Percentiles rank a stretch among this genome's conserved stretches.
These are phyloP conservation scores for Blechomonas ayalai DNA, from an alignment of 208 protist genomes.

Conservation along the genomic window DNA sequence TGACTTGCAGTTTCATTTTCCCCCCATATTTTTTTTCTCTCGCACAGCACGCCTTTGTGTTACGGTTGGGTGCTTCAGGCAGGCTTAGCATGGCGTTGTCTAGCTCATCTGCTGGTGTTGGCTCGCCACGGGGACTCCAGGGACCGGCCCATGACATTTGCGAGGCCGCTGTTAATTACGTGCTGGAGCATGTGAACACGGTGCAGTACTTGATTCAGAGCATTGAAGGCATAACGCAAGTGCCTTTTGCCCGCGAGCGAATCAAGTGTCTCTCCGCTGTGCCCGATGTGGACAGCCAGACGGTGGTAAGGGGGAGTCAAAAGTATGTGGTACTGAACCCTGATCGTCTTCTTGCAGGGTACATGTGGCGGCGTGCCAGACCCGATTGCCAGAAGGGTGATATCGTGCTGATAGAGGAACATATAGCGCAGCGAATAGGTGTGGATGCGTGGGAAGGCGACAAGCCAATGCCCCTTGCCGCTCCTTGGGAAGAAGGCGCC, in stretches of 20 bases:
- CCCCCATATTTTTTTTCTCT: no score
- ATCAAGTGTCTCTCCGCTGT: constrained; percentile 62
- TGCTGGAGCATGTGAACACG: constrained; percentile 69
- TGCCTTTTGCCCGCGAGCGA: constrained; percentile 45
- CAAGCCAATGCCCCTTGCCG: no score
- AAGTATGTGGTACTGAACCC: constrained; percentile 3
- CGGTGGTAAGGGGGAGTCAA: neutral
- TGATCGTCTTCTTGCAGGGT: constrained; percentile 40
- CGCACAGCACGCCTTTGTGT: no score
- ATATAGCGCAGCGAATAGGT: constrained; percentile 11
- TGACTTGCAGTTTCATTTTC: no score
- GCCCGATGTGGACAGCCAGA: neutral
- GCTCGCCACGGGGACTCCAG: no score
- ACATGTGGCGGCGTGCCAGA: constrained; percentile 64
- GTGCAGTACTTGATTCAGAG: constrained; percentile 77
- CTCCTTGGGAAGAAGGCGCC: no score
- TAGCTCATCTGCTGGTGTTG: no score
- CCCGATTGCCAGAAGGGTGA: constrained; percentile 61
- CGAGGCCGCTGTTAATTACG: constrained; percentile 58
- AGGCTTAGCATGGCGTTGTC: no score
- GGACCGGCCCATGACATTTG: constrained; percentile 46
- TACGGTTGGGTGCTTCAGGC: no score
- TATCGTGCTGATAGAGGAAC: constrained; percentile 68
- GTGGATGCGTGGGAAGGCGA: no score
- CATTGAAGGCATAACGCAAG: constrained; percentile 57